Evolutionary conservation across 805 yeast genomes (phyloP), one percentile per base, ranked within the genome.

Genomic region (Saccharomycopsis fodiens): DNA sequence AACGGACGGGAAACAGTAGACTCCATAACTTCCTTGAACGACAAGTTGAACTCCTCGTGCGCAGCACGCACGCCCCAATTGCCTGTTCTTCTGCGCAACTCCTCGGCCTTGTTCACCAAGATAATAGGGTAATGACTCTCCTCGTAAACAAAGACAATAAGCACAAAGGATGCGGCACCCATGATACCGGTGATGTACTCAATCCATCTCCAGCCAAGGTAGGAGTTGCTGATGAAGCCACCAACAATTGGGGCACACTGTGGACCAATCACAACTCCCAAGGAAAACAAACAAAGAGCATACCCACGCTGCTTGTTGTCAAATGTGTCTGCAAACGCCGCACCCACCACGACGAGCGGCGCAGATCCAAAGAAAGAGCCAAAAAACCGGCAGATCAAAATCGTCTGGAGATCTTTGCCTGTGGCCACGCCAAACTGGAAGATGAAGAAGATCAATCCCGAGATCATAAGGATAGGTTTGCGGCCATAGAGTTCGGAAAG

Each of bases 171-270:
- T 3, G 73, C 60, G 2, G 69, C 64, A 16, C 73, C 73, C 59
- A 82, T 61, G 45, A 84, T 78, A 51, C 85, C 91, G 2, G 80
- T 71, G 46, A 85, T 65, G 60, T 85, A 86, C 52, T 70, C 72
- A 10, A 85, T 73, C 95, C 94, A 86, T 58, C 95, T 70, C 94
- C 95, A 85, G 15, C 87, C 85, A 36, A 87, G 66, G 45, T 72
- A 67, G 8, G 65, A 56, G 46, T 77, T 72, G n/a, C 69, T 72
- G 37, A 82, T 77, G 60, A 80, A 85, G 0, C 81, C 80, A 49
- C 89, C 85, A 40, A 76, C 74, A 47, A 88, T 78, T 15, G 96
- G 96, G 0, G 91, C 91, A 31, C 82, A 46, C 67, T 85, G 71
- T 17, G 96, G 96, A 47, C 94, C 93, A 31, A 72, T 68, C 54